Evolutionary conservation across 2,329 filamentous ascomycete genomes (phyloP).

Genomic region (Thielaviopsis musarum): DNA sequence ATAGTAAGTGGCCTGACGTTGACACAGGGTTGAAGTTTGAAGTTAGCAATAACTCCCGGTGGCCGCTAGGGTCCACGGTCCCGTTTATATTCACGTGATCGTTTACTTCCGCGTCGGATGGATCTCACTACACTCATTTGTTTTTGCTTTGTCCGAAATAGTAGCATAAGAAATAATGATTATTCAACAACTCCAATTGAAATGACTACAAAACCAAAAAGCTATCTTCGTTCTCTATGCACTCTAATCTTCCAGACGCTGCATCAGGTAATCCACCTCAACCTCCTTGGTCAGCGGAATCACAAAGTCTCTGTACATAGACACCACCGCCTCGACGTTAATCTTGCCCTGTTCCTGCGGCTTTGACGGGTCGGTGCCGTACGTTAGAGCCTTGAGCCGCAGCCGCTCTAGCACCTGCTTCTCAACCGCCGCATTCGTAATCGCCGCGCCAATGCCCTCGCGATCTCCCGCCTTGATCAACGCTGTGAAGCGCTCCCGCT

Average conservation of each 20-base stretch:
- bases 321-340: constrained; percentile 76
- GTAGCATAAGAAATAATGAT: too few relatives aligned
- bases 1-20: too few relatives aligned
- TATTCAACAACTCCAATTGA: background rate
- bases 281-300: constrained; percentile 97
- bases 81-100: too few relatives aligned
- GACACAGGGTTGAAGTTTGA: too few relatives aligned
- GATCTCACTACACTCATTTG: too few relatives aligned
- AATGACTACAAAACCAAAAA: background rate
- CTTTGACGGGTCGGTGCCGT: constrained; percentile 73
- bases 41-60: too few relatives aligned
- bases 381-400: constrained; percentile 77
- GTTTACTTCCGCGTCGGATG: too few relatives aligned
- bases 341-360: constrained; percentile 56
- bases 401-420: constrained; percentile 78
- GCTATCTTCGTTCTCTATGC: background rate
- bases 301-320: constrained; percentile 82
- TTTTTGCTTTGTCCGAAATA: too few relatives aligned
- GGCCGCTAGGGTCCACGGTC: too few relatives aligned
- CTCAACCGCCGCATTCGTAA: constrained; percentile 81
- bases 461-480: constrained; percentile 71
- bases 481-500: constrained; percentile 62
- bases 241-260: constrained; percentile 43
- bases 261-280: constrained; percentile 96
- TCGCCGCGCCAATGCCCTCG: constrained; percentile 69